Base-by-base conservation (phyloP, 2,329 filamentous ascomycete genomes). In the Neonectria coccinea region DNA sequence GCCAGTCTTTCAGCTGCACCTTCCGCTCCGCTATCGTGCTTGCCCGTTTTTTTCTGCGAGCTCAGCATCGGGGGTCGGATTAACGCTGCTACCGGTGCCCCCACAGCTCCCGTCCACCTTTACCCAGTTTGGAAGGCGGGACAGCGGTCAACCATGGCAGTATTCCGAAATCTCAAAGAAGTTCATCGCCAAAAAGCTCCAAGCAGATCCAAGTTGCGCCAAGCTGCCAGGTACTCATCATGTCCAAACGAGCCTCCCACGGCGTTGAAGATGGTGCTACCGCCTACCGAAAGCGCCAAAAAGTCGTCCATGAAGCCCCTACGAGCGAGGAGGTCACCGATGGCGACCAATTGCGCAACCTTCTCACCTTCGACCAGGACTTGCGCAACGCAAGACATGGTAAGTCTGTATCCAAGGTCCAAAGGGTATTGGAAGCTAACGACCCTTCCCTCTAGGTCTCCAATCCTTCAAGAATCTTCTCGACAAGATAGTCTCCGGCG, bases 281-380 rank as follows among this genome's bases (percentile, higher is more conserved):
- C 7, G 79, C 77, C 33, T 79, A 80, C 31, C 79, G 83, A 25
- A 88, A 89, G 75, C 84, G 86, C 67, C 83, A 84, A 65, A 88
- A 86, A 74, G 79, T 85, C n/a, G 79, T 83, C 5, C 85, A 88
- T 67, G 84, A 88, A 62, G 77, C 83, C 1, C 85, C 87, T 14
- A 85, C 87, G 2, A 85, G 84, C 11, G 88, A 91, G 68, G 86
- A 90, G 41, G 83, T 92, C 51, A 80, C 83, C 53, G 88, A 88
- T 41, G 85, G 86, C 67, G 84, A 88, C 56, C 91, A 96, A 74
- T 83, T 96, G 64, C 86, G 86, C 73, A 84, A 89, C 65, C 83
- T 93, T 48, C 84, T 96, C 44, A 79, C 84, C 59, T 94, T 94
- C 74, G 85, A 91, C 69, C 91, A 93, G 78, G 89, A 93, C 77